Evolutionary conservation across 345 rosid species (phyloP), one percentile per base, ranked within the genome.

Genomic region (Odontarrhena argentea): DNA sequence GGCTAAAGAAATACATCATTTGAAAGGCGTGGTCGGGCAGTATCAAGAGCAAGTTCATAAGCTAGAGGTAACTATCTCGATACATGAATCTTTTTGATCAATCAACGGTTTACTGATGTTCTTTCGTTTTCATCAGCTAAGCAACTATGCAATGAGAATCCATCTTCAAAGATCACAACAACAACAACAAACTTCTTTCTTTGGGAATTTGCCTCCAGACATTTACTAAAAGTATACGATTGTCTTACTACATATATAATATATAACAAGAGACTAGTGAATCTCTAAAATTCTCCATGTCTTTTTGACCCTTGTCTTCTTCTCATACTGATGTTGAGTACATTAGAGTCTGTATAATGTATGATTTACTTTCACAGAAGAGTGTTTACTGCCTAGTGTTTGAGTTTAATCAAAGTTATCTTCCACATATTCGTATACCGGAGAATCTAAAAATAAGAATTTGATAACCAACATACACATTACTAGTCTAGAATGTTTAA

Each of bases 31-130:
- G 25, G 18, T 83, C 1, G 72, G 66, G 65, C 80, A 83, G 41
- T 83, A 72, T 71, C 85, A 83, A 63, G 85, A 80, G 63, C 81
- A 81, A 72, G 65, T 79, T 48, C 81, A 63, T 54, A 77, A 52
- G 13, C 71, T 80, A 30, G 84, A 83, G 83, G 87, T 83, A 83
- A 37, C 28, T 4, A 48, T 12, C 11, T 52, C 6, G 7, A 32
- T 40, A 40, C 38, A 48, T 45, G 40, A 25, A 47, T 30, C 46
- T 37, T 26, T 14, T 52, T 37, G 18, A 52, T 55, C 60, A 57
- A 46, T 24, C 45, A 26, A 37, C 42, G 37, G 18, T 5, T 45
- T 26, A 71, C 65, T 42, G 34, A 48, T 53, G n/a, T n/a, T 13
- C 62, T 14, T 74, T 15, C 26, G 55, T 47, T 26, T 37, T 9